Base-by-base conservation (phyloP, 495 filamentous ascomycete genomes). In the Staphylotrichum tortipilum region DNA sequence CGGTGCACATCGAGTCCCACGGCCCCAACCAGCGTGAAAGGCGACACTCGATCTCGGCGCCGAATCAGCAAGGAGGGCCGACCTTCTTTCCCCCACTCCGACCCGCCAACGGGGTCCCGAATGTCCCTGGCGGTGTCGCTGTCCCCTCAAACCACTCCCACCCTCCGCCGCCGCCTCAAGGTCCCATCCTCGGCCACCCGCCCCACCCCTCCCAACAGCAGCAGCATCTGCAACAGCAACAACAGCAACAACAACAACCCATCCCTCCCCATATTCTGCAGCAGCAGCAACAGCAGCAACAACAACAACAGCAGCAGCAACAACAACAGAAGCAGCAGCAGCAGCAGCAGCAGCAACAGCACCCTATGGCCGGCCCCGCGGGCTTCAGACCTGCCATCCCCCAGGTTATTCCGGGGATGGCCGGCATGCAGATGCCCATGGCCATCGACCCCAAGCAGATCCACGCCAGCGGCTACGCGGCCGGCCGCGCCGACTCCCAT, bases 381-480 rank as follows among this genome's bases (percentile, higher is more conserved):
- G n/a, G n/a, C n/a, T n/a, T n/a, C n/a, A n/a, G n/a, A n/a, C n/a
- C n/a, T n/a, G n/a, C n/a, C n/a, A n/a, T n/a, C n/a, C n/a, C n/a
- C 19, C 3, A 8, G 29, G 23, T 22, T 15, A 1, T 12, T 8
- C 24, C 31, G 14, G 15, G n/a, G n/a, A n/a, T n/a, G n/a, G n/a
- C 34, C 34, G 28, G 9, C n/a, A 17, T 22, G 33, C 18, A 7
- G 7, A 38, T 29, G 21, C 4, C 23, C 29, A n/a, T 28, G 10
- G n/a, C 19, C 28, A 21, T 42, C 40, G 17, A 33, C 39, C 4
- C 34, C 12, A 28, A 19, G 22, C 31, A 22, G 17, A 22, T 26
- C 23, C 34, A 47, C 44, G 44, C 33, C 21, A 48, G 15, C 10
- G 57, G 48, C 31, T 56, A 56, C 30, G 34, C 31, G 2, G 56